phyloP scores from a whole-genome alignment of 176 grass and related monocot genomes.

The Phoenix dactylifera region DNA sequence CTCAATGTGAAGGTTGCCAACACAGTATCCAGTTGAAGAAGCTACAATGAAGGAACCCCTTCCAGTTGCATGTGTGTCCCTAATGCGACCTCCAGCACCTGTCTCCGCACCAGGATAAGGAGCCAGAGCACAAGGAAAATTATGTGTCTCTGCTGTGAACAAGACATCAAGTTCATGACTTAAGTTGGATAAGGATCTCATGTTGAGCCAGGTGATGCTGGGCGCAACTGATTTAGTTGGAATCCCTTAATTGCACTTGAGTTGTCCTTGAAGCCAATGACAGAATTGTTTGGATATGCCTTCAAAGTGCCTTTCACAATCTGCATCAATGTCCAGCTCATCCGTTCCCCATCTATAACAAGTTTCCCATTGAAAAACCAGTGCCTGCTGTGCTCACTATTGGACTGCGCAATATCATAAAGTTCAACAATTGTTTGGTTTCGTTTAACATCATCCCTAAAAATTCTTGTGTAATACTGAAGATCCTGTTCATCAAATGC shows the following conservation, averaged over 20 bases:
- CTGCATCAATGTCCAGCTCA: slow-evolving; percentile 69
- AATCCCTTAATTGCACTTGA: slow-evolving; percentile 85
- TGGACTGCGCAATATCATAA: slow-evolving; percentile 88
- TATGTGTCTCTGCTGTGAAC: slow-evolving; percentile 90
- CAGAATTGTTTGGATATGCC: slow-evolving; percentile 69
- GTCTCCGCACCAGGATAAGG: slow-evolving; percentile 80
- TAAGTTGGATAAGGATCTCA: slow-evolving; percentile 37
- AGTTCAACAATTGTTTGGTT: slow-evolving; percentile 81
- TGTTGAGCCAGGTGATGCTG: slow-evolving; percentile 36
- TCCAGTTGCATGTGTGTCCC: slow-evolving; percentile 89
- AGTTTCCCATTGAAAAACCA: slow-evolving; percentile 91
- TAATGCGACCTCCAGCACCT: slow-evolving; percentile 77
- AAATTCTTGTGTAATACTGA: slow-evolving; percentile 66
- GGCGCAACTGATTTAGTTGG: slow-evolving; percentile 52
- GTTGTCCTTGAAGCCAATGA: slow-evolving; percentile 92
- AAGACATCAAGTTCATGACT: slow-evolving; percentile 63
- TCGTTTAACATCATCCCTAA: slow-evolving; percentile 81
- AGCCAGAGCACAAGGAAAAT: slow-evolving; percentile 88
- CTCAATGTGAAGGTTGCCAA: slow-evolving; percentile 80
- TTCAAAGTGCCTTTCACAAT: slow-evolving; percentile 79
- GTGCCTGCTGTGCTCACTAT: slow-evolving; percentile 82
- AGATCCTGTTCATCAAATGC: slow-evolving; percentile 96
- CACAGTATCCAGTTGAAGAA: slow-evolving; percentile 78
- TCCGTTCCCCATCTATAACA: slow-evolving; percentile 59
- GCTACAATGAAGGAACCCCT: slow-evolving; percentile 78